Base-by-base conservation (phyloP, 2,329 filamentous ascomycete species). In the Tetracladium maxilliforme region DNA sequence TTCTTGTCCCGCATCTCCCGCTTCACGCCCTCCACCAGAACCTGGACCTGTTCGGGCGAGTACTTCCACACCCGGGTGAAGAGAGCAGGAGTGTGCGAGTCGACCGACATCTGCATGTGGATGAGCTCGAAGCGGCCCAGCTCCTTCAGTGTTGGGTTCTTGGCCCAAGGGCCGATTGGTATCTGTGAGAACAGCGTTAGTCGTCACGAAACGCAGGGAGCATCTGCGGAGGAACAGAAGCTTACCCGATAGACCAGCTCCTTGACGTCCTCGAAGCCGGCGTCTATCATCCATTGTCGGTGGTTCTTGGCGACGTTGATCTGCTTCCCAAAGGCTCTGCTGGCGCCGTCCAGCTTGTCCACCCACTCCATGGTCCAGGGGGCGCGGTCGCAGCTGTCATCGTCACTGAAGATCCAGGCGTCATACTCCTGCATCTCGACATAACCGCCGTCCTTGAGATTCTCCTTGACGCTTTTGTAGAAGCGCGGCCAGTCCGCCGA, bases 401-500 rank as follows among this genome's bases (percentile, higher is more conserved):
- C 13, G 3, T 19, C 40, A 24, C 4, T 26, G 20, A 3, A 35
- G 32, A 11, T 36, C 29, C 10, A 29, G 22, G n/a, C n/a, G n/a
- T 23, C 25, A 11, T 39, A 43, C 26, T 47, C 44, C 16, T 42
- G 12, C 9, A 46, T 31, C 27, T 47, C 44, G 13, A 47, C 35
- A 33, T 34, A 46, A 11, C 38, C 44, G 5, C 43, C 44, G 1
- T 42, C 41, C 26, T 40, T 43, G 5, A 45, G 25, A 20, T 38
- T 32, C 6, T 28, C 25, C 33, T 47, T 71, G 4, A 61, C 63
- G 29, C 67, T 62, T 9, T 44, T 43, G 30, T 76, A 59, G 6
- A 77, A 47, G 8, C 56, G 46, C 12, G 54, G 50, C 50, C 70
- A 77, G 34, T 70, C 59, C 2, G 52, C 45, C 33, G 75, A 61